phyloP scores from a whole-genome alignment of 345 rosid species.

The Euphorbia peplus region DNA sequence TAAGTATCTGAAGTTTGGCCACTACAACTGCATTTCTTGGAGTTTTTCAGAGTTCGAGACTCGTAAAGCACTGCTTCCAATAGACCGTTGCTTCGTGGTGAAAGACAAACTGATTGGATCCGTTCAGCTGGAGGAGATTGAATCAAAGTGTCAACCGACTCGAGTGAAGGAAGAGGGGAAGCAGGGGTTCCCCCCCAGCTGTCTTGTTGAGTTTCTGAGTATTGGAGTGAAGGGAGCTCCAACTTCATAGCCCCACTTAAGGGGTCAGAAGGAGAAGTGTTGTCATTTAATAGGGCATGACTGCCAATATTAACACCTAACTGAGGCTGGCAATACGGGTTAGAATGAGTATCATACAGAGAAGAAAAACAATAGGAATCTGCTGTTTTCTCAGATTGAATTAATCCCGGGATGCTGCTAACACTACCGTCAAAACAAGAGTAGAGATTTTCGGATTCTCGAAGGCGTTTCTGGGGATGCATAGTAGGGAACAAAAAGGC shows the following conservation, averaged over 20 bases:
- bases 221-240: conserved; percentile 99
- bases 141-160: conserved; percentile 71
- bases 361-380: conserved; percentile 46
- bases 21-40: conserved; percentile 54
- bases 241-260: conserved; percentile 76
- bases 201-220: conserved; percentile 69
- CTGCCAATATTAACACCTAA: conserved; percentile 55
- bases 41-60: conserved; percentile 59
- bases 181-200: conserved; percentile 62
- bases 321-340: conserved; percentile 34
- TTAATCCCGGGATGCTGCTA: conserved; percentile 43
- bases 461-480: conserved; percentile 54
- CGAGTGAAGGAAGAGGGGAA: conserved; percentile 62
- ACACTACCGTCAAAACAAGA: conserved; percentile 41
- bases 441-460: conserved; percentile 46
- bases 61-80: conserved; percentile 84
- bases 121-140: conserved; percentile 70
- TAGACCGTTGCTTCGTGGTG: conserved; percentile 73
- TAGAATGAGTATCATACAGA: conserved; percentile 48
- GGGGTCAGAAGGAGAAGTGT: conserved; percentile 84
- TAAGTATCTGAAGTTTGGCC: conserved; percentile 61
- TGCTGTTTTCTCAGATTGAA: conserved; percentile 41
- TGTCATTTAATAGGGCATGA: conserved; percentile 84
- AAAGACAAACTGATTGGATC: conserved; percentile 38
- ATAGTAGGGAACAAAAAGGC: conserved; percentile 46